phyloP scores from a whole-genome alignment of 2,329 filamentous ascomycete species.

The Trichoderma gracile region DNA sequence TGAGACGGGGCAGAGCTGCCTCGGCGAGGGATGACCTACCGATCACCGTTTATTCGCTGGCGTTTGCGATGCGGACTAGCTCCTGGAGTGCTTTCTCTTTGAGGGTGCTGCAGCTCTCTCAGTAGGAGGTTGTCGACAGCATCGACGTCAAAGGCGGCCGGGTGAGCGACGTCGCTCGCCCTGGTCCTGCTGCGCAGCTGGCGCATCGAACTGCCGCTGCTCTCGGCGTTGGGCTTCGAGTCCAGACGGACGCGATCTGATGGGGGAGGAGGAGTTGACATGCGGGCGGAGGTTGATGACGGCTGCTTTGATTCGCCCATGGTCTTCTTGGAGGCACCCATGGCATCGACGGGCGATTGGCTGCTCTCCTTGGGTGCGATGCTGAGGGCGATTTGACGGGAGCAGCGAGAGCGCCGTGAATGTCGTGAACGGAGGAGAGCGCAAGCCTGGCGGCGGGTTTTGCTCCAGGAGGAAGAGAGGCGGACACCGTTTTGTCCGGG shows the following conservation, averaged over 20 bases:
- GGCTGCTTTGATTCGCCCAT: conserved; percentile 38
- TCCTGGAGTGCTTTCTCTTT: conserved; percentile 54
- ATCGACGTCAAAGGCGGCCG: conserved; percentile 50
- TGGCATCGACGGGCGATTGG: conserved; percentile 34
- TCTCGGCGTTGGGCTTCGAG: conserved; percentile 43
- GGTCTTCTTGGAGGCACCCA: conserved; percentile 38
- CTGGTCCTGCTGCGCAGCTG: conserved; percentile 41
- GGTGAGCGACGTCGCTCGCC: conserved; percentile 40
- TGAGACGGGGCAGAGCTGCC: neutral
- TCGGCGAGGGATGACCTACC: conserved; percentile 45
- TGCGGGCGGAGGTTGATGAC: conserved; percentile 40
- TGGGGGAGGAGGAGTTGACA: conserved; percentile 48
- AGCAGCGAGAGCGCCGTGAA: too few species aligned
- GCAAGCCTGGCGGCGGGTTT: neutral
- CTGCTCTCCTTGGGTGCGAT: neutral
- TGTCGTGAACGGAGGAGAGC: neutral
- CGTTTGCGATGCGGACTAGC: conserved; percentile 60
- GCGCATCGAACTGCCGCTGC: conserved; percentile 33
- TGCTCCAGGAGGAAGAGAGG: conserved; percentile 7
- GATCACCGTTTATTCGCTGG: conserved; percentile 61
- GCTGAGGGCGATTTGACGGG: neutral
- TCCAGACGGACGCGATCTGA: conserved; percentile 48
- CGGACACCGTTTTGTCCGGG: conserved; percentile 19
- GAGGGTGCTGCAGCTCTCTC: conserved; percentile 53
- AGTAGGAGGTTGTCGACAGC: conserved; percentile 53